A percentile compares a stretch with the other conserved stretches of the same genome.
These are phyloP conservation scores for Backusella circina DNA, from an alignment of 192 early-diverging fungal genomes.

Conservation along the genomic window DNA sequence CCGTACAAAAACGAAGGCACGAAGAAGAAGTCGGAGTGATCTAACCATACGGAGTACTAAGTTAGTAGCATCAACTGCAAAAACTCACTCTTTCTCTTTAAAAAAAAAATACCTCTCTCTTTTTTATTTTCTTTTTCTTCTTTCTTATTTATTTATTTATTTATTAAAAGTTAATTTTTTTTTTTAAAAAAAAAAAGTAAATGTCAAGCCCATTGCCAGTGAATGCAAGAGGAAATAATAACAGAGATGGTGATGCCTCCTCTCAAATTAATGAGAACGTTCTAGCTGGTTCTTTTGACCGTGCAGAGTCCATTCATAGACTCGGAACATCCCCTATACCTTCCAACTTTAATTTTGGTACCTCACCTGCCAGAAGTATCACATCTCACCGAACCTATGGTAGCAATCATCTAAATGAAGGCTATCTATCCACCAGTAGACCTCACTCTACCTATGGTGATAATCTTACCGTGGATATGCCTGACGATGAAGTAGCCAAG, in stretches of 20 bases:
- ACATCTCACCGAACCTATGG: constrained; percentile 11
- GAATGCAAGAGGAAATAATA: constrained; percentile 2
- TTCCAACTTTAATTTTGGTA: constrained; percentile 3
- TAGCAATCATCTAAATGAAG: background rate
- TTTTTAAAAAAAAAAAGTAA: background rate
- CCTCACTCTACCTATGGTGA: constrained; percentile 1
- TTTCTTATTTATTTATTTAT: background rate
- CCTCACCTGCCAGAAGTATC: constrained; percentile 7
- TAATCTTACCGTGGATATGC: constrained; percentile 30
- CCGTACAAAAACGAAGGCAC: background rate
- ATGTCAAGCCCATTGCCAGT: constrained; percentile 19
- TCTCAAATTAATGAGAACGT: background rate
- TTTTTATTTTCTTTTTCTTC: background rate
- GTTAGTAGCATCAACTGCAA: background rate
- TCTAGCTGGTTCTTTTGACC: constrained; percentile 13
- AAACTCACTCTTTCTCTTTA: background rate
- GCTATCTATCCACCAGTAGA: background rate
- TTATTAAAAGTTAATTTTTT: background rate
- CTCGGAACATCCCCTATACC: constrained; percentile 12
- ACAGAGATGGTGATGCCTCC: background rate
- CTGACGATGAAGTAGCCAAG: constrained; percentile 52
- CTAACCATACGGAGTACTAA: background rate
- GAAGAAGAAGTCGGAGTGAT: background rate
- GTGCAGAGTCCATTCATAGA: background rate
- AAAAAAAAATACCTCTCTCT: background rate